These are phyloP conservation scores for Xylaria sp. DNA, from an alignment of 2,329 filamentous ascomycete genomes.

Conservation along the genomic window DNA sequence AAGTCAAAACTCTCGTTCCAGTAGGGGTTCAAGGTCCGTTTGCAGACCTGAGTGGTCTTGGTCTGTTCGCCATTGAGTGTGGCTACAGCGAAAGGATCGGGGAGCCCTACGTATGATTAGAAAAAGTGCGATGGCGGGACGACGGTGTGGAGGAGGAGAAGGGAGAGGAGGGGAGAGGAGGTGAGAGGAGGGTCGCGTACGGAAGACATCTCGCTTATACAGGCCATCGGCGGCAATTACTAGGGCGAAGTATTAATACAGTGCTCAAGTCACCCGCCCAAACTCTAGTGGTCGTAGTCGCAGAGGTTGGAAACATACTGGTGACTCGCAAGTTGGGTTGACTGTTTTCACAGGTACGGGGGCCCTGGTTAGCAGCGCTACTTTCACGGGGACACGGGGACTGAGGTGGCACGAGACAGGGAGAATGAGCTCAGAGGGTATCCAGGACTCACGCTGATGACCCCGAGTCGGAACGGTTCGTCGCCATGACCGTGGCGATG, in stretches of 20 bases:
- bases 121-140: neutral
- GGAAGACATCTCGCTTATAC: constrained; percentile 99
- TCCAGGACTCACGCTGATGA: constrained; percentile 68
- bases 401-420: constrained; percentile 24
- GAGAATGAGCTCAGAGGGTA: neutral
- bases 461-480: constrained; percentile 67
- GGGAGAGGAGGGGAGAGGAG: neutral
- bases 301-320: constrained; percentile 68
- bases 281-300: neutral
- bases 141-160: neutral
- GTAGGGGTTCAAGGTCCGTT: constrained; percentile 98
- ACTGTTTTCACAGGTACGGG: constrained; percentile 55
- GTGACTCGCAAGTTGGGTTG: constrained; percentile 92
- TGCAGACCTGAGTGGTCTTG: constrained; percentile 96
- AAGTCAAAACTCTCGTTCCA: constrained; percentile 99
- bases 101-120: constrained; percentile 75
- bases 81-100: constrained; percentile 96
- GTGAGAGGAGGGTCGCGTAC: constrained; percentile 67
- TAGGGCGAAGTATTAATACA: constrained; percentile 55
- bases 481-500: constrained; percentile 53
- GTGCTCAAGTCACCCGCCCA: neutral
- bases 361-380: constrained; percentile 47
- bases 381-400: constrained; percentile 33
- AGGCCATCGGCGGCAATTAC: constrained; percentile 98
- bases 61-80: constrained; percentile 98